Conservation (phyloP, 1,284 basidiomycete genomes). For the Cystobasidium slooffiae region DNA sequence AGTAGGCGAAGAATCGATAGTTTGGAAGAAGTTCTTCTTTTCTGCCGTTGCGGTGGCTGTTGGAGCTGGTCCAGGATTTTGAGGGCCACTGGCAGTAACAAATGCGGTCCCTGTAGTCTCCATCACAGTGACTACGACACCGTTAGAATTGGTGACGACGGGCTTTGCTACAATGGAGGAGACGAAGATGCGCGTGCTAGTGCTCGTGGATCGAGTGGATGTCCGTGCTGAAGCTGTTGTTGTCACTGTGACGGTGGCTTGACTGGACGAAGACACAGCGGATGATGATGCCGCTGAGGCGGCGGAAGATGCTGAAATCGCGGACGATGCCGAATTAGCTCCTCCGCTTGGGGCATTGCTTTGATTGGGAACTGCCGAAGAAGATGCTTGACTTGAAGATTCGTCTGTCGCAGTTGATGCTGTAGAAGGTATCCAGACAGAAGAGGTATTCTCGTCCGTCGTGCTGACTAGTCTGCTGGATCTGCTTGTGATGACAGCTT, state of each 20-base stretch:
- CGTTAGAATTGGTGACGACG: neutral
- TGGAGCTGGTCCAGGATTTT: constrained; percentile 7
- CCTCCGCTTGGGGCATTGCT: neutral
- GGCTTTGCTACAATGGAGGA: constrained; percentile 17
- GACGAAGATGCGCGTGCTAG: neutral
- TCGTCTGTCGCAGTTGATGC: neutral
- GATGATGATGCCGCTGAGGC: neutral
- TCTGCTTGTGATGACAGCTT: neutral
- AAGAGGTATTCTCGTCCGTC: neutral
- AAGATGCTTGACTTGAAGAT: neutral
- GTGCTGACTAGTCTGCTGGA: neutral
- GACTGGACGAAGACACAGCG: neutral
- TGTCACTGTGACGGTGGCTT: neutral
- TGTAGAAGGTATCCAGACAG: neutral
- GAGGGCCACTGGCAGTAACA: neutral
- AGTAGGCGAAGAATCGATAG: constrained; percentile 40
- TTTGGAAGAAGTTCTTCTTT: constrained; percentile 32
- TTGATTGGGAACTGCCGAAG: neutral
- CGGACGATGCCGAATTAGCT: neutral
- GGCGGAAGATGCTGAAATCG: neutral
- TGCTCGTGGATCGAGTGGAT: neutral
- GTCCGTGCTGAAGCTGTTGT: neutral
- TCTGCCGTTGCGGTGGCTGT: neutral
- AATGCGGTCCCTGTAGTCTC: constrained; percentile 4
- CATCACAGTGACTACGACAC: neutral